A percentile compares a stretch with the other conserved stretches of the same genome.
These are phyloP conservation scores for Chenopodium berlandieri DNA, from an alignment of 148 eudicot genomes.

Conservation along the genomic window DNA sequence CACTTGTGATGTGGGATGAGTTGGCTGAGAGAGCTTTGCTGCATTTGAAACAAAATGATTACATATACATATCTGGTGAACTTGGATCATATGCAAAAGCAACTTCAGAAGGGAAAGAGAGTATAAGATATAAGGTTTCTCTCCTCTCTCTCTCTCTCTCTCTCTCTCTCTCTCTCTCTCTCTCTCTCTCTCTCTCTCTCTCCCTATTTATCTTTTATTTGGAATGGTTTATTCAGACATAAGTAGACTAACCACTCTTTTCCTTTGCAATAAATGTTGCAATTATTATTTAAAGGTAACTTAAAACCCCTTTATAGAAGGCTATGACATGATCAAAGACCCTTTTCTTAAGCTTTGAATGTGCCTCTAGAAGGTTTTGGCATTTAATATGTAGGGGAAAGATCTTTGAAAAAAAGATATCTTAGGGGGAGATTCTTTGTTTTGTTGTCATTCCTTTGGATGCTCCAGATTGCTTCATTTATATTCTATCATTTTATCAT, in stretches of 20 bases:
- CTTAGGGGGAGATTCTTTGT: neutral
- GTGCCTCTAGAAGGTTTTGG: neutral
- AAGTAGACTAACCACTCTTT: neutral
- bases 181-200: neutral
- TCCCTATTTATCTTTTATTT: neutral
- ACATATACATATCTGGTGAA: slow-evolving; percentile 63
- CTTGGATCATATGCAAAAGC: slow-evolving; percentile 40
- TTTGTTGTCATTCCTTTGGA: neutral
- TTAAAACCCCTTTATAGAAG: neutral
- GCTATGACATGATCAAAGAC: neutral
- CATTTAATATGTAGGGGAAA: neutral
- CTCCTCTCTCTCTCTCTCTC: slow-evolving; percentile 5
- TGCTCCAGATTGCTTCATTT: neutral
- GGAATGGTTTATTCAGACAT: neutral
- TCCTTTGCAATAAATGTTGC: neutral
- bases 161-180: neutral
- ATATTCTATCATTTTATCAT: neutral
- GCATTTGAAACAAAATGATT: slow-evolving; percentile 62
- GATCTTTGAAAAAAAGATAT: neutral
- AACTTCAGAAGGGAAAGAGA: slow-evolving; percentile 34
- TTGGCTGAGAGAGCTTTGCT: slow-evolving; percentile 54
- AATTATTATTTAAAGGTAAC: neutral
- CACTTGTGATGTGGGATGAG: slow-evolving; percentile 51
- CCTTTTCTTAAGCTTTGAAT: neutral
- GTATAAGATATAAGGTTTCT: slow-evolving; percentile 41